phyloP scores from a whole-genome alignment of 345 rosid species.

The Corymbia maculata region DNA sequence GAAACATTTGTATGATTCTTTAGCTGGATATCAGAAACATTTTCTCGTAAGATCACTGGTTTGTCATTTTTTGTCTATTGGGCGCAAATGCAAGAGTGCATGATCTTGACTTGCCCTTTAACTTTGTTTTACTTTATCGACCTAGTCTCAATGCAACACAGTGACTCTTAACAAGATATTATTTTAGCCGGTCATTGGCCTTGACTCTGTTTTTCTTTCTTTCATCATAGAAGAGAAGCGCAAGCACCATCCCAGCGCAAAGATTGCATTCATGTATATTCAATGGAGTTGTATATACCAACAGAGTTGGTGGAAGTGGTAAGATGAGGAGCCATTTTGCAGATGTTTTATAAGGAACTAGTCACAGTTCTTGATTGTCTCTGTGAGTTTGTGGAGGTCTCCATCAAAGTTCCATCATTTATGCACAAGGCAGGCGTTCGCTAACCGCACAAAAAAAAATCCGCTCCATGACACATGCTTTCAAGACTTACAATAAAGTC shows the following conservation, averaged over 20 bases:
- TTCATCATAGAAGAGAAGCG: rapidly evolving
- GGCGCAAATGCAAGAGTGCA: not conserved
- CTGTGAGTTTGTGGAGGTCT: not conserved
- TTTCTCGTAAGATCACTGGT: not conserved
- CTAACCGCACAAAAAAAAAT: too few relatives aligned
- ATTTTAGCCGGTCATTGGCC: too few relatives aligned
- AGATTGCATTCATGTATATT: not conserved
- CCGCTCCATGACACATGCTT: not conserved
- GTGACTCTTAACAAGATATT: too few relatives aligned
- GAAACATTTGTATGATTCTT: not conserved
- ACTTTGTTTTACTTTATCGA: too few relatives aligned
- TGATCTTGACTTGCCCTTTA: not conserved
- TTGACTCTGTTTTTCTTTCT: not conserved
- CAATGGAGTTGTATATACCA: not conserved
- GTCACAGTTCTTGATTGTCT: not conserved
- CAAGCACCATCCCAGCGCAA: not conserved
- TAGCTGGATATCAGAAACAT: not conserved
- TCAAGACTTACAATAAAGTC: not conserved
- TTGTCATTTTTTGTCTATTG: not conserved
- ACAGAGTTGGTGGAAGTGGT: not conserved
- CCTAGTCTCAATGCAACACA: too few relatives aligned
- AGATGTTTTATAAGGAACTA: not conserved
- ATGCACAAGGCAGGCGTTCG: not conserved
- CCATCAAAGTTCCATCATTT: not conserved
- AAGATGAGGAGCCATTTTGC: not conserved